Percentiles rank a stretch among this genome's conserved stretches.
Conservation (phyloP, 2,329 filamentous ascomycete species). For the Fusarium sp. region DNA sequence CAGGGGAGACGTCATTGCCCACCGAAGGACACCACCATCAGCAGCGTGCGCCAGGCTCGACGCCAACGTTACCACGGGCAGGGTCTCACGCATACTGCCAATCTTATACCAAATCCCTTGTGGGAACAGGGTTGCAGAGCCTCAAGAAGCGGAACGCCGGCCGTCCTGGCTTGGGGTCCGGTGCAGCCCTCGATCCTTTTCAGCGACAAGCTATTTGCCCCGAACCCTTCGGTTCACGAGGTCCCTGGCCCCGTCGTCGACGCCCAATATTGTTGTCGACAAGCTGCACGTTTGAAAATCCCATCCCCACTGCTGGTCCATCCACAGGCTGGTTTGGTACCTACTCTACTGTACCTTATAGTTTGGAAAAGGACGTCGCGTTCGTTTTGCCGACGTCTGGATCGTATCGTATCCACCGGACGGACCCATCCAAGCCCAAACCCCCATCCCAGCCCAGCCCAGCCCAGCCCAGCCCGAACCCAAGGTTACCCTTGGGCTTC, state of each 20-base stretch:
- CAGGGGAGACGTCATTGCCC: constrained; percentile 45
- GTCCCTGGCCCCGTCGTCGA: constrained; percentile 36
- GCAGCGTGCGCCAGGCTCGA: constrained; percentile 15
- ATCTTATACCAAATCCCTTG: constrained; percentile 10
- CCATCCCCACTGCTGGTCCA: constrained; percentile 30
- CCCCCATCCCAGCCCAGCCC: too few relatives aligned
- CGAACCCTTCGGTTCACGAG: constrained; percentile 33
- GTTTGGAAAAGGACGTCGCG: constrained; percentile 7
- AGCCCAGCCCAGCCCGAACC: constrained; percentile 14
- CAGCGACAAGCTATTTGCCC: constrained; percentile 25
- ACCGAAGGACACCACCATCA: constrained; percentile 23
- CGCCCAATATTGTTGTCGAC: constrained; percentile 28
- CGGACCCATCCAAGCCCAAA: constrained; percentile 36
- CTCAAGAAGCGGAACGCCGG: constrained; percentile 38
- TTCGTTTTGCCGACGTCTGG: constrained; percentile 17
- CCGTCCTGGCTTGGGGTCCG: constrained; percentile 28
- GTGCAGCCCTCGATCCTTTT: constrained; percentile 25
- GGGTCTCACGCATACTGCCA: constrained; percentile 18
- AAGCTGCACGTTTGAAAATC: constrained; percentile 23
- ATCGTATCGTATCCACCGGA: constrained; percentile 16
- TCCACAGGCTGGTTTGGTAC: not conserved
- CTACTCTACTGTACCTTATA: too few relatives aligned
- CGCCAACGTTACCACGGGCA: constrained; percentile 32
- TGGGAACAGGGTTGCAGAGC: constrained; percentile 42
- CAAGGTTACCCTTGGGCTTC: constrained; percentile 38